A percentile compares a stretch with the other conserved stretches of the same genome.
Evolutionary conservation across 208 protist species (phyloP).

Genomic region (Tritrichomonas foetus): DNA sequence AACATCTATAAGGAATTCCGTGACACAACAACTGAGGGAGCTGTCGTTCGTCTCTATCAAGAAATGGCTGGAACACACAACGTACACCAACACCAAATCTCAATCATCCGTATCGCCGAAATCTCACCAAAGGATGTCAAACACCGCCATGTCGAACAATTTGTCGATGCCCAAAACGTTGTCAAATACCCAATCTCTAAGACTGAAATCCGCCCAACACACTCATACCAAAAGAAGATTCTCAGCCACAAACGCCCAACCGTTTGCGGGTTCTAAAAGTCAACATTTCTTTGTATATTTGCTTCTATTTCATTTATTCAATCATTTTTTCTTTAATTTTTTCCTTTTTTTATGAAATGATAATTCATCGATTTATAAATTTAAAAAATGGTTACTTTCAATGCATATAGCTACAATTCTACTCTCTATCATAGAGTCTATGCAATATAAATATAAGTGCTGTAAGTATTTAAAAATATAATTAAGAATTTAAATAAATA

Average conservation of each 20-base stretch:
- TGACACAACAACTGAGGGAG: constrained; percentile 65
- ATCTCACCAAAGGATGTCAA: constrained; percentile 71
- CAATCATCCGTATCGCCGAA: constrained; percentile 83
- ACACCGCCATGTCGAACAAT: constrained; percentile 75
- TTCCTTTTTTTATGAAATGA: no score
- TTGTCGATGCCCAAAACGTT: constrained; percentile 48
- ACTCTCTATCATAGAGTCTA: no score
- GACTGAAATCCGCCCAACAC: neutral
- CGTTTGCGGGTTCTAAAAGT: constrained; percentile 23
- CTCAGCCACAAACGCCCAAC: neutral
- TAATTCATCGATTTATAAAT: no score
- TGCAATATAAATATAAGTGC: no score
- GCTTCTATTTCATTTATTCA: no score
- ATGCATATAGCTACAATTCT: no score
- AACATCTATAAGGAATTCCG: constrained; percentile 99
- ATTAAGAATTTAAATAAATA: no score
- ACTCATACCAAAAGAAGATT: neutral
- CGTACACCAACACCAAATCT: constrained; percentile 80
- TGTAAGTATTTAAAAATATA: no score
- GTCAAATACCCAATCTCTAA: constrained; percentile 13
- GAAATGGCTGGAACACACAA: constrained; percentile 93
- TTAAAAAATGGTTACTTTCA: no score
- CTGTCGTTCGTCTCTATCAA: constrained; percentile 49
- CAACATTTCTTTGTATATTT: no score
- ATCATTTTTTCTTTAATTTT: no score